Conservation (phyloP, 2,329 filamentous ascomycete genomes). For the Zymoseptoria passerinii region DNA sequence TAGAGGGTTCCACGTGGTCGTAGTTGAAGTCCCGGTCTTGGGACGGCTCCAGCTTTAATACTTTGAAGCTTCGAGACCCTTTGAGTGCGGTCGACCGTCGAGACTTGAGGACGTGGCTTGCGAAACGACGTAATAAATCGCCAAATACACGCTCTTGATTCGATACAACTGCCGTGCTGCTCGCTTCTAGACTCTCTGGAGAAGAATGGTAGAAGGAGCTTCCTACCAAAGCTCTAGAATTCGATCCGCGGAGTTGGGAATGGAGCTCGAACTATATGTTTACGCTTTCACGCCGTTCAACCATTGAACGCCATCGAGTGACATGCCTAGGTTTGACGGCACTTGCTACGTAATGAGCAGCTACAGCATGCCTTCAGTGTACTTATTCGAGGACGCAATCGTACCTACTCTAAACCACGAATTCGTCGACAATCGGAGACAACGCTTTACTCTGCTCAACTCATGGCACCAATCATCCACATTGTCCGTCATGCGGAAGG, state of each 20-base stretch:
- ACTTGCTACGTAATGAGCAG: not conserved
- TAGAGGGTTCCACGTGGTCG: not conserved
- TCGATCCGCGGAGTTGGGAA: not conserved
- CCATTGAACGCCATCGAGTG: not conserved
- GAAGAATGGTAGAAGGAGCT: not conserved
- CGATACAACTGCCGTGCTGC: not conserved
- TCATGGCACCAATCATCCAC: slow-evolving; percentile 23
- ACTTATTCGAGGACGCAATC: not conserved
- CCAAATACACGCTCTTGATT: not conserved
- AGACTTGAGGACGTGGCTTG: not conserved
- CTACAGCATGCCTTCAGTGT: not conserved
- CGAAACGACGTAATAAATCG: not conserved
- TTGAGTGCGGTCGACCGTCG: too few species aligned
- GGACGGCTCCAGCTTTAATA: not conserved
- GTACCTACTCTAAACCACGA: not conserved
- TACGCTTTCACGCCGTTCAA: not conserved
- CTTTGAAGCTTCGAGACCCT: not conserved
- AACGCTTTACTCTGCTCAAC: not conserved
- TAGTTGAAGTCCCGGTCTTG: not conserved
- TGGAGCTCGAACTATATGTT: not conserved
- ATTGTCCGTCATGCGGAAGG: slow-evolving; percentile 20
- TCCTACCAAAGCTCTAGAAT: not conserved
- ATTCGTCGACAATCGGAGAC: not conserved
- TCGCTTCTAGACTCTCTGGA: not conserved
- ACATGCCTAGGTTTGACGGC: not conserved